phyloP scores from a whole-genome alignment of 495 filamentous ascomycete species.

The Penicillium antarcticum region DNA sequence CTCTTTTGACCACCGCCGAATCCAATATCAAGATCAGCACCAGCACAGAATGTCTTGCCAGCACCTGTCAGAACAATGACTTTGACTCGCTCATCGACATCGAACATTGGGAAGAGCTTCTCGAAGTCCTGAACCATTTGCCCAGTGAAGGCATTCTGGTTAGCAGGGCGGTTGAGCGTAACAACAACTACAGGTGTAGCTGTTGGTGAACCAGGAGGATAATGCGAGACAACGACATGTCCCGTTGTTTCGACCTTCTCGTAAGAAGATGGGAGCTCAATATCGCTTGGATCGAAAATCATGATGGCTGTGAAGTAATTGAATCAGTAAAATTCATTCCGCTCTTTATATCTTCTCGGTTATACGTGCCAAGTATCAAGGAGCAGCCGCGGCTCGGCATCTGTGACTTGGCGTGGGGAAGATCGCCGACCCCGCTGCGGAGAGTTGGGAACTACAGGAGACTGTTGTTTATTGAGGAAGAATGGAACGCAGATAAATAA shows the following conservation, averaged over 20 bases:
- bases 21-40: slow-evolving; percentile 60
- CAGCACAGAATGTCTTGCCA: slow-evolving; percentile 62
- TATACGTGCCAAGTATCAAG: too few relatives aligned
- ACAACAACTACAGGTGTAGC: slow-evolving; percentile 56
- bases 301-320: slow-evolving; percentile 40
- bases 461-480: too few relatives aligned
- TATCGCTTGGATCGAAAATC: slow-evolving; percentile 41
- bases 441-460: too few relatives aligned
- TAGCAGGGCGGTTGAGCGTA: slow-evolving; percentile 54
- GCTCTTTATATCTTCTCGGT: too few relatives aligned
- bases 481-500: too few relatives aligned
- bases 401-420: too few relatives aligned
- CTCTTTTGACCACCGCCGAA: slow-evolving; percentile 27
- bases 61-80: slow-evolving; percentile 56
- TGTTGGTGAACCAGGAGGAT: slow-evolving; percentile 43
- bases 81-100: slow-evolving; percentile 54
- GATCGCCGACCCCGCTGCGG: too few relatives aligned
- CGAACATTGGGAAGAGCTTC: slow-evolving; percentile 50
- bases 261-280: slow-evolving; percentile 37
- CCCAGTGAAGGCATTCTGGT: slow-evolving; percentile 62
- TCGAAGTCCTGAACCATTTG: slow-evolving; percentile 55
- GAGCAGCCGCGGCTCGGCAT: too few relatives aligned
- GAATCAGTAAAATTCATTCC: too few relatives aligned
- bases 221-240: slow-evolving; percentile 53
- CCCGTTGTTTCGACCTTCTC: slow-evolving; percentile 40